These are phyloP conservation scores for Trametes polyzona DNA, from an alignment of 1,284 basidiomycete species.

Conservation along the genomic window DNA sequence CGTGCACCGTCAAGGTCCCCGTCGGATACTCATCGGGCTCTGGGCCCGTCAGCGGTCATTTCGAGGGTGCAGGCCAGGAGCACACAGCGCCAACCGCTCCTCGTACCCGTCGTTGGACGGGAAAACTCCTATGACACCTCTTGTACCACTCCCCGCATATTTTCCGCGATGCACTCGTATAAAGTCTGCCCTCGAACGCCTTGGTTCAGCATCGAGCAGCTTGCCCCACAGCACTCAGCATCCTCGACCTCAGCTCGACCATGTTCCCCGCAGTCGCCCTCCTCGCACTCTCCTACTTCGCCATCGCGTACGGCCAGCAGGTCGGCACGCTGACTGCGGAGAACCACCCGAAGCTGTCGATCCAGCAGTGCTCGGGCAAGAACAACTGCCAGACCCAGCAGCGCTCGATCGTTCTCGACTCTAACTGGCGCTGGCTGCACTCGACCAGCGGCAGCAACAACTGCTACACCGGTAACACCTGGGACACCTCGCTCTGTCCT, in stretches of 20 bases:
- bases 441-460: constrained; percentile 37
- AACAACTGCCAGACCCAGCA: constrained; percentile 24
- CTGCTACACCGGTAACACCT: constrained; percentile 42
- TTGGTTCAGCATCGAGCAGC: constrained; percentile 12
- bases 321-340: constrained; percentile 40
- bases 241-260: constrained; percentile 6
- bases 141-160: constrained; percentile 11
- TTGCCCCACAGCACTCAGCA: constrained; percentile 1
- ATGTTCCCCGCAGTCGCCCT: constrained; percentile 35
- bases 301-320: constrained; percentile 37
- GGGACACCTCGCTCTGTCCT: constrained; percentile 42
- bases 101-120: background rate
- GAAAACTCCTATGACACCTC: constrained; percentile 2
- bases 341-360: constrained; percentile 37
- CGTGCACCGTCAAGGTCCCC: background rate
- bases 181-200: background rate
- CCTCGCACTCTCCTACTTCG: constrained; percentile 31
- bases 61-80: background rate
- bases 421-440: constrained; percentile 45
- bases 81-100: background rate
- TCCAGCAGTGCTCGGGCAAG: constrained; percentile 32
- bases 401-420: constrained; percentile 38
- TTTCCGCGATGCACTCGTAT: constrained; percentile 14
- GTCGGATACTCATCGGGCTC: constrained; percentile 19
- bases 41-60: background rate